Evolutionary conservation across 78 protist species (phyloP).

Genomic region (Chrysochromulina tobinii): DNA sequence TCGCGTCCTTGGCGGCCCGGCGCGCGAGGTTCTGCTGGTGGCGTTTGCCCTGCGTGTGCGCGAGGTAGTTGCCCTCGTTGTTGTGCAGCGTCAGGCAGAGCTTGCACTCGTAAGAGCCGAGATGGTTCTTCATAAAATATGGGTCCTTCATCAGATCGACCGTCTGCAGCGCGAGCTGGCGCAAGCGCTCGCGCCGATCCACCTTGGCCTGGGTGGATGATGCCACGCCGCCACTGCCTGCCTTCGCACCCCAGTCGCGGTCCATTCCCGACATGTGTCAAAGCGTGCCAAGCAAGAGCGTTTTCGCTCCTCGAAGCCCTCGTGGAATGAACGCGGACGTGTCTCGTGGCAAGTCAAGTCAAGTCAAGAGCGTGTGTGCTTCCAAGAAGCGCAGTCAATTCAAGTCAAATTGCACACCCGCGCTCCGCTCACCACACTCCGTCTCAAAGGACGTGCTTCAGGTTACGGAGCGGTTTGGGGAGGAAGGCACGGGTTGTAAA

Average conservation of each 20-base stretch:
- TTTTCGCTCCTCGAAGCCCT: too few relatives aligned
- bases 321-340: too few relatives aligned
- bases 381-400: too few relatives aligned
- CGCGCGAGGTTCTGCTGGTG: slow-evolving; percentile 92
- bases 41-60: slow-evolving; percentile 85
- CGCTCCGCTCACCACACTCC: too few relatives aligned
- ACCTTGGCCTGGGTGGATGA: slow-evolving; percentile 52
- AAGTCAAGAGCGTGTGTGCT: slow-evolving; percentile 63
- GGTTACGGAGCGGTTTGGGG: too few relatives aligned
- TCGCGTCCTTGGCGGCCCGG: slow-evolving; percentile 57
- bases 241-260: slow-evolving; percentile 44
- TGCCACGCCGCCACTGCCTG: slow-evolving; percentile 68
- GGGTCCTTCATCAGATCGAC: slow-evolving; percentile 88
- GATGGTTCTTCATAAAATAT: slow-evolving; percentile 75
- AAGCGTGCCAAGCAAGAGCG: background rate
- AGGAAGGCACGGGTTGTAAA: too few relatives aligned
- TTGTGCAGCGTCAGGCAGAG: slow-evolving; percentile 97
- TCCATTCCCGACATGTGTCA: background rate
- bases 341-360: slow-evolving; percentile 79
- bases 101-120: slow-evolving; percentile 97
- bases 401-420: too few relatives aligned
- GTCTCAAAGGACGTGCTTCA: too few relatives aligned
- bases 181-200: slow-evolving; percentile 86
- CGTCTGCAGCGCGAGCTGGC: slow-evolving; percentile 86
- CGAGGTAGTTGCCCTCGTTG: slow-evolving; percentile 88